A percentile compares a stretch with the other conserved stretches of the same genome.
Evolutionary conservation across 805 yeast species (phyloP).

Genomic region (Kuraishia hungarica): DNA sequence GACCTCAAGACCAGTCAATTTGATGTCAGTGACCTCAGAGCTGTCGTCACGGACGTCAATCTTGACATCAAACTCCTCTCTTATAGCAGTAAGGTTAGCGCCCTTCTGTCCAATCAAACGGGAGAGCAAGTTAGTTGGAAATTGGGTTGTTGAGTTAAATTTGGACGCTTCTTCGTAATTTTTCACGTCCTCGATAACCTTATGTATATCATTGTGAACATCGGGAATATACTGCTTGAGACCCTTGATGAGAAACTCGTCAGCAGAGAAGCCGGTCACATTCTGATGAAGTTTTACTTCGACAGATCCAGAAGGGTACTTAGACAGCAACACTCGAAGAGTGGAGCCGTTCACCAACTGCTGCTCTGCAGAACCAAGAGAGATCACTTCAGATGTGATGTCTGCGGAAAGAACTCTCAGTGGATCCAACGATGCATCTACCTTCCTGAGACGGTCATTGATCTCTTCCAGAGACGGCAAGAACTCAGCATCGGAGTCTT

Average conservation of each 20-base stretch:
- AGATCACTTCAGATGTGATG: constrained; percentile 42
- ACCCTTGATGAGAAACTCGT: constrained; percentile 65
- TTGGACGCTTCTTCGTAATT: constrained; percentile 29
- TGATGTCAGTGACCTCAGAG: constrained; percentile 27
- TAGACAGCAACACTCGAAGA: constrained; percentile 26
- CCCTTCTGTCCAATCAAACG: constrained; percentile 91
- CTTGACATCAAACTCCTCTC: constrained; percentile 67
- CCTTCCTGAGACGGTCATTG: constrained; percentile 41
- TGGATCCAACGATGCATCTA: constrained; percentile 43
- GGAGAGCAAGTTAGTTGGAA: constrained; percentile 62
- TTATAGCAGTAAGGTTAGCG: constrained; percentile 53
- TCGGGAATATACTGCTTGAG: constrained; percentile 49
- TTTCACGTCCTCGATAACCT: constrained; percentile 39
- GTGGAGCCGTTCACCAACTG: constrained; percentile 47
- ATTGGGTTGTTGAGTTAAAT: constrained; percentile 37
- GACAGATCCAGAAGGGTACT: constrained; percentile 21
- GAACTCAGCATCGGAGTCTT: constrained; percentile 52
- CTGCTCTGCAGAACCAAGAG: constrained; percentile 49
- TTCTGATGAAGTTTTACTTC: constrained; percentile 43
- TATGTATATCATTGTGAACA: constrained; percentile 42
- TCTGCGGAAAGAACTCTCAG: constrained; percentile 51
- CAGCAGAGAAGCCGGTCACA: constrained; percentile 27
- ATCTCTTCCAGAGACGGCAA: constrained; percentile 61
- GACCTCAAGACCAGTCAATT: constrained; percentile 67
- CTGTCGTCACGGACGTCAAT: constrained; percentile 62